phyloP scores from a whole-genome alignment of 2,329 filamentous ascomycete species.

The Stagonosporopsis chrysanthemi region DNA sequence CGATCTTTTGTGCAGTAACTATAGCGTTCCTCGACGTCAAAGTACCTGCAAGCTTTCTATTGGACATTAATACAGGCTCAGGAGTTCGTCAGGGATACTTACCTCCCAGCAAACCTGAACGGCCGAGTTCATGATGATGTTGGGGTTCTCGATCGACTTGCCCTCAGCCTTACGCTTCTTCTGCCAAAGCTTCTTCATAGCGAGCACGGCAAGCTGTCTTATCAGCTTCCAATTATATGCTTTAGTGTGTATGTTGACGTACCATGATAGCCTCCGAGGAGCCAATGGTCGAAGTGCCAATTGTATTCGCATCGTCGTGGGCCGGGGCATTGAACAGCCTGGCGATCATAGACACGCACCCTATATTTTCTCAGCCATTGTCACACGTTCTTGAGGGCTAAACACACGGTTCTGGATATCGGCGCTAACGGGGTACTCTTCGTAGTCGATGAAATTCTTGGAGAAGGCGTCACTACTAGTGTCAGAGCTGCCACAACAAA shows the following conservation, averaged over 20 bases:
- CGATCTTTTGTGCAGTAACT: slow-evolving; percentile 68
- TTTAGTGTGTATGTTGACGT: slow-evolving; percentile 3
- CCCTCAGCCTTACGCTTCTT: slow-evolving; percentile 83
- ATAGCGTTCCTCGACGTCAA: slow-evolving; percentile 90
- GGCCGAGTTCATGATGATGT: slow-evolving; percentile 94
- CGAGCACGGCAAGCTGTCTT: slow-evolving; percentile 71
- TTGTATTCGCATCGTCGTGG: slow-evolving; percentile 66
- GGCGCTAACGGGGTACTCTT: slow-evolving; percentile 60
- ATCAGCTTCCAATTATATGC: slow-evolving; percentile 1
- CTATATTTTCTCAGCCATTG: slow-evolving; percentile 58
- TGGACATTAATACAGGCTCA: not conserved
- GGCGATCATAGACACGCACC: slow-evolving; percentile 67
- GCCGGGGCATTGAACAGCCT: slow-evolving; percentile 80
- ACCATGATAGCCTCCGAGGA: slow-evolving; percentile 79
- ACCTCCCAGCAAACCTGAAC: slow-evolving; percentile 95
- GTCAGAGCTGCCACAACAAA: not conserved
- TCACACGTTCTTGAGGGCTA: slow-evolving; percentile 68
- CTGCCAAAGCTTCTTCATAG: slow-evolving; percentile 96
- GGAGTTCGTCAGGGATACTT: not conserved
- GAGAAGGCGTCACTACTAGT: slow-evolving; percentile 72
- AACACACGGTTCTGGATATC: slow-evolving; percentile 74
- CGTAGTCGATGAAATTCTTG: slow-evolving; percentile 80
- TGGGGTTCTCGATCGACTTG: slow-evolving; percentile 80
- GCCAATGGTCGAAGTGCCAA: slow-evolving; percentile 89
- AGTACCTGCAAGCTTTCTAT: slow-evolving; percentile 76